A percentile compares a stretch with the other conserved stretches of the same genome.
Evolutionary conservation across 2,329 filamentous ascomycete species (phyloP).

Genomic region (Colletotrichum paranaense): DNA sequence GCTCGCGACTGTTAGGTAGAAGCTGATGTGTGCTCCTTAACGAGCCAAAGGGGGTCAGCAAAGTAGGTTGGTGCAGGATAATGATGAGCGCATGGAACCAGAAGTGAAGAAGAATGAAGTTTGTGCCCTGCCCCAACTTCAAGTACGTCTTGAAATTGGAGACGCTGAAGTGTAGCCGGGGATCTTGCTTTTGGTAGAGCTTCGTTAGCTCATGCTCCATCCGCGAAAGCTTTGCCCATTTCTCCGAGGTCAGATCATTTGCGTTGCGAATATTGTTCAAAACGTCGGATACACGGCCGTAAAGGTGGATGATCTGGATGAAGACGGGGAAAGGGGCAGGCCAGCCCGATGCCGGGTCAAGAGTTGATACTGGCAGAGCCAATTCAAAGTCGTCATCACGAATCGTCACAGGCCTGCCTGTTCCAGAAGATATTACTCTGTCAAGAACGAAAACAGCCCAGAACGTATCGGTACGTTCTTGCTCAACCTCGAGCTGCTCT

Average conservation of each 20-base stretch:
- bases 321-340: slow-evolving; percentile 84
- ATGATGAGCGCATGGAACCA: slow-evolving; percentile 93
- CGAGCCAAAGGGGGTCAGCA: slow-evolving; percentile 80
- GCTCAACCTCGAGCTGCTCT: slow-evolving; percentile 76
- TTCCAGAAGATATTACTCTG: slow-evolving; percentile 87
- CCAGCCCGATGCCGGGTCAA: slow-evolving; percentile 71
- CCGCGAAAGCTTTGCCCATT: slow-evolving; percentile 75
- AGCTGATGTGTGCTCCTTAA: slow-evolving; percentile 73
- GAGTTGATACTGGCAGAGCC: slow-evolving; percentile 67
- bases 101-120: slow-evolving; percentile 87
- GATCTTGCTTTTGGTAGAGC: slow-evolving; percentile 78
- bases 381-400: slow-evolving; percentile 89
- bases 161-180: slow-evolving; percentile 83
- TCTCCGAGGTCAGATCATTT: slow-evolving; percentile 80
- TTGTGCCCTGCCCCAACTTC: slow-evolving; percentile 83
- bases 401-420: slow-evolving; percentile 84
- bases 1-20: slow-evolving; percentile 81
- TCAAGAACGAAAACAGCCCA: slow-evolving; percentile 93
- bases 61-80: slow-evolving; percentile 83
- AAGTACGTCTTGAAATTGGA: slow-evolving; percentile 89
- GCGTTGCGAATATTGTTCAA: slow-evolving; percentile 83
- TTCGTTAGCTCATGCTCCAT: slow-evolving; percentile 85
- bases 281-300: slow-evolving; percentile 85
- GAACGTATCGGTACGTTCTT: slow-evolving; percentile 87
- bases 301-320: slow-evolving; percentile 86